Evolutionary conservation across 2,329 filamentous ascomycete genomes (phyloP).

Genomic region (Fusarium algeriense): DNA sequence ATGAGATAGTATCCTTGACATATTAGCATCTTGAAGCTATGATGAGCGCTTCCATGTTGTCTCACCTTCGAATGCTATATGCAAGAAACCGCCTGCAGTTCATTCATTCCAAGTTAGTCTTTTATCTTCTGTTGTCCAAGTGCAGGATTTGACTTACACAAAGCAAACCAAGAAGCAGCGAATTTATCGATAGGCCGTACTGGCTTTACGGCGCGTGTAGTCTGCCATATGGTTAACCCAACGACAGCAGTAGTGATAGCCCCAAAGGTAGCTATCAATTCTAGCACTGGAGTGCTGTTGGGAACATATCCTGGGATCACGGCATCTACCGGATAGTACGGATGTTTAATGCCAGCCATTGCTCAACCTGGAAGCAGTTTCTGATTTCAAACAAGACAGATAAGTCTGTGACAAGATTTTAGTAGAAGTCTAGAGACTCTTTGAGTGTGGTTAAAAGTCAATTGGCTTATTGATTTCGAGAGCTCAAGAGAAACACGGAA

Average conservation of each 20-base stretch:
- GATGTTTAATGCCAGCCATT: conserved; percentile 52
- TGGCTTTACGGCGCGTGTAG: conserved; percentile 33
- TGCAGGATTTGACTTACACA: conserved; percentile 56
- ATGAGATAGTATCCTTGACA: conserved; percentile 77
- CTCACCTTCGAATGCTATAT: conserved; percentile 83
- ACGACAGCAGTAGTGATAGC: conserved; percentile 54
- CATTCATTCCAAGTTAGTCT: neutral
- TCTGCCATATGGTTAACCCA: conserved; percentile 46
- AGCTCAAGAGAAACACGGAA: neutral
- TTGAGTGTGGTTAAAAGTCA: no score
- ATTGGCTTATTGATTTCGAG: neutral
- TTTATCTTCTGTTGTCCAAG: neutral
- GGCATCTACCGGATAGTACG: conserved; percentile 63
- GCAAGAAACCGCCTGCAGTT: conserved; percentile 71
- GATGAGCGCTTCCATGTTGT: conserved; percentile 5
- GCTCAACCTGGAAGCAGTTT: neutral
- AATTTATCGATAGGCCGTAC: conserved; percentile 55
- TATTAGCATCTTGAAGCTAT: neutral
- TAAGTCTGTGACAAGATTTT: neutral
- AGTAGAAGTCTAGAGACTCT: neutral
- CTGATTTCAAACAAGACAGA: neutral
- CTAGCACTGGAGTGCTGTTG: conserved; percentile 57
- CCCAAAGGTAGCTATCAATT: conserved; percentile 54
- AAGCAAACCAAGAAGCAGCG: conserved; percentile 65
- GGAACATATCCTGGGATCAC: conserved; percentile 59